Base-by-base conservation (phyloP, 371 early-diverging fungal species). In the Mortierella sp. region DNA sequence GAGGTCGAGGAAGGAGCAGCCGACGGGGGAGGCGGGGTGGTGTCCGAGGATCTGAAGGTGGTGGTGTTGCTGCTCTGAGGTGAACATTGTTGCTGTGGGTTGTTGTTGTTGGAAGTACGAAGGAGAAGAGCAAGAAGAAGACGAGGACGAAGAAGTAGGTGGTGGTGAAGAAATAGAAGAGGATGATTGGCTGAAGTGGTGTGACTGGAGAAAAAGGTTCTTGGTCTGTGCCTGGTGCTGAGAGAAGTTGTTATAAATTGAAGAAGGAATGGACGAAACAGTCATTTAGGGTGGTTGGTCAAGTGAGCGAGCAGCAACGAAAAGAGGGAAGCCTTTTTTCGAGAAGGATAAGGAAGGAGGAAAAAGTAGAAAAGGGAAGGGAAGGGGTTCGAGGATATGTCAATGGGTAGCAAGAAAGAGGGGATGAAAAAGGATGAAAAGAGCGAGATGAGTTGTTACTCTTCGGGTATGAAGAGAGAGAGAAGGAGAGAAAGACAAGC, bases 31-130 rank as follows among this genome's bases (percentile, higher is more conserved):
- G 14, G 78, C 79, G 1, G 85, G 81, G 60, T 85, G 82, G 68
- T 81, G 78, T 21, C 85, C 85, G 43, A 85, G 75, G 71, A 85
- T 85, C 68, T 81, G 81, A 24, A 81, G 55, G 44, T 84, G 84
- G 48, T 84, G 84, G 71, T 78, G 71, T 12, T 71, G 68, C 44
- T 75, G 60, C 38, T 78, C 68, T 18, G 55, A 51, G n/a, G 70
- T n/a, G 76, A 51, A 49, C 65, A 38, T 72, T 76, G 73, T 16
- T 76, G 76, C 14, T 76, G 76, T 24, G 70, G 70, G 74, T 21
- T 79, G 73, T 27, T 78, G 73, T 27, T 78, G 74, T 46, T 78
- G 70, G 29, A 55, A 51, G 32, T 70, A 70, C 68, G 71, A 75
- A 51, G 63, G 21, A 41, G 77, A 54, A 7, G 83, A 71, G 8